A percentile compares a stretch with the other conserved stretches of the same genome.
These are phyloP conservation scores for Candida bentonensis DNA, from an alignment of 805 yeast genomes.

Conservation along the genomic window DNA sequence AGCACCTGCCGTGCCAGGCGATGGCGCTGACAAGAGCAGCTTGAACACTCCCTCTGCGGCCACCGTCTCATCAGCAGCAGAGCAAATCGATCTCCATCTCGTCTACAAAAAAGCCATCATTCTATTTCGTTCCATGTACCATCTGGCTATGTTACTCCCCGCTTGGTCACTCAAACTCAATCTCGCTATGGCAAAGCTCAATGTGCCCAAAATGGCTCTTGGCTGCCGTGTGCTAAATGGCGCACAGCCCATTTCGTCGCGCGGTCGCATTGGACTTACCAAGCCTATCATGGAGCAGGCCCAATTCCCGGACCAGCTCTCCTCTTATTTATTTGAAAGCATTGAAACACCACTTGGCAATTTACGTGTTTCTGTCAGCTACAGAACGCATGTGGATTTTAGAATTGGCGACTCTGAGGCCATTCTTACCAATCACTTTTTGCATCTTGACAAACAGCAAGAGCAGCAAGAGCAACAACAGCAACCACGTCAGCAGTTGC, in stretches of 20 bases:
- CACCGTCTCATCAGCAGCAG: neutral
- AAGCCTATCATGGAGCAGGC: constrained; percentile 36
- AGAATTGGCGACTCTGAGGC: constrained; percentile 53
- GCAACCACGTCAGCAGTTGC: constrained; percentile 3
- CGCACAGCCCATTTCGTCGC: constrained; percentile 58
- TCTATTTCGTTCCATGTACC: constrained; percentile 58
- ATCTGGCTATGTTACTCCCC: constrained; percentile 57
- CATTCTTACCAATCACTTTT: constrained; percentile 42
- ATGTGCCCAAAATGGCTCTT: constrained; percentile 30
- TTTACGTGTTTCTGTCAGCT: constrained; percentile 62
- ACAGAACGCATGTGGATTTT: constrained; percentile 59
- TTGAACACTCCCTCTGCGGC: neutral
- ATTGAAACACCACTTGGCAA: constrained; percentile 66
- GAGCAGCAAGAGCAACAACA: constrained; percentile 4
- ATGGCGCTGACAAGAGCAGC: neutral
- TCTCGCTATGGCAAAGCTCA: constrained; percentile 26
- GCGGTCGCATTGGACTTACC: constrained; percentile 75
- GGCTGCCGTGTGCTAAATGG: constrained; percentile 60
- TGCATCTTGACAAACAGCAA: constrained; percentile 28
- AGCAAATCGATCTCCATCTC: constrained; percentile 38
- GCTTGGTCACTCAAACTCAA: constrained; percentile 42
- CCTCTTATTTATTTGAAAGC: constrained; percentile 51
- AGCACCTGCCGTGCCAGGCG: constrained; percentile 9
- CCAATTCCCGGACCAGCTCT: constrained; percentile 36
- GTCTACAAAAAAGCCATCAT: constrained; percentile 65